Conservation (phyloP, 2,329 filamentous ascomycete genomes). For the Calycina herbarum region DNA sequence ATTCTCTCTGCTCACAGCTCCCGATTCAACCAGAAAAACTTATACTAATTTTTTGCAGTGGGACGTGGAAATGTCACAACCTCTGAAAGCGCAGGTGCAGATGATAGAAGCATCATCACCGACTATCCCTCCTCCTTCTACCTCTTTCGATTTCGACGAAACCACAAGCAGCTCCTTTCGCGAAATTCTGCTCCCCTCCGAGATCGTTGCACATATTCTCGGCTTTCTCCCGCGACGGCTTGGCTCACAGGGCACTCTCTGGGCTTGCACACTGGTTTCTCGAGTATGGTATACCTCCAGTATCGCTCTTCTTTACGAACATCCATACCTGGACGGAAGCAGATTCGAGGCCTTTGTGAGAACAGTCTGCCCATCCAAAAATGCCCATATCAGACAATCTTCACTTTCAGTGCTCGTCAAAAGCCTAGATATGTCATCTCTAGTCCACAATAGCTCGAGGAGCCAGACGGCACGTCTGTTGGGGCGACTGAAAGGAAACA, state of each 20-base stretch:
- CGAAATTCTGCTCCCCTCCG: constrained; percentile 35
- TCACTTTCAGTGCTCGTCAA: constrained; percentile 34
- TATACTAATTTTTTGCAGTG: constrained; percentile 16
- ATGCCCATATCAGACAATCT: constrained; percentile 37
- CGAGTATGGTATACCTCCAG: constrained; percentile 36
- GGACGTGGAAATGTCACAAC: constrained; percentile 36
- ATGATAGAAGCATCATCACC: background rate
- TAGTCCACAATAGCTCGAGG: constrained; percentile 36
- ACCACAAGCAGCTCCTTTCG: constrained; percentile 9
- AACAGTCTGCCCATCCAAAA: constrained; percentile 39
- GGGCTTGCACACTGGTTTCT: constrained; percentile 35
- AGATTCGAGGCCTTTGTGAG: constrained; percentile 37
- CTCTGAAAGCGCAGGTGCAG: constrained; percentile 19
- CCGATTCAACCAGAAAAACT: too few relatives aligned
- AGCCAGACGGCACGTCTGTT: constrained; percentile 37
- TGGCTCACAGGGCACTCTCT: constrained; percentile 30
- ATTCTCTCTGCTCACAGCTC: too few relatives aligned
- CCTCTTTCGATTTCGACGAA: background rate
- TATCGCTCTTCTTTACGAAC: constrained; percentile 32
- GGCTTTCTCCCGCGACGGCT: constrained; percentile 30
- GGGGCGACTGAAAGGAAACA: constrained; percentile 36
- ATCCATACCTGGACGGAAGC: constrained; percentile 31
- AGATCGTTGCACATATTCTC: constrained; percentile 37
- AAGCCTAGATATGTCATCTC: constrained; percentile 36
- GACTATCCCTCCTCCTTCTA: background rate